Evolutionary conservation across 2,329 filamentous ascomycete genomes (phyloP), one percentile per base, ranked within the genome.

Genomic region (Aspergillus transmontanensis): DNA sequence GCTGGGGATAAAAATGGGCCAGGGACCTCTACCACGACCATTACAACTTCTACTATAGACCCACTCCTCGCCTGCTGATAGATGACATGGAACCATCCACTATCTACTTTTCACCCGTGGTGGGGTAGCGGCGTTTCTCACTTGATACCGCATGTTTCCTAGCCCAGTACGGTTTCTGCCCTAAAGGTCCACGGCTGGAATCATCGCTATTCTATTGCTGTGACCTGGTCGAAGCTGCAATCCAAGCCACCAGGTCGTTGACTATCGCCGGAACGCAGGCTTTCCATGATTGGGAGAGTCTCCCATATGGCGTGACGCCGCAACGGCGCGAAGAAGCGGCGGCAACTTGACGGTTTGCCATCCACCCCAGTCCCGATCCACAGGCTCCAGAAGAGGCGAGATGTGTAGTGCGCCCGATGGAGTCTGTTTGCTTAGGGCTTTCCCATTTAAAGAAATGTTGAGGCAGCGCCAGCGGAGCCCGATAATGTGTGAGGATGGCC

Each of bases 41-140:
- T 16, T 16, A 55, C 51, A 4, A 26, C 32, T 16, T 23, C 32
- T 23, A 11, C 51, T 36, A 55, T 39, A 34, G 51, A 55, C n/a
- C 51, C 51, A 55, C 51, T 55, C n/a, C 32, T 45, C 28, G 51
- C 59, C 36, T 34, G 39, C 39, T 41, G 16, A 51, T 23, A 46
- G 28, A 54, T 48, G 59, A 50, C 43, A 57, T 61, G 59, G 56
- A 56, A 58, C 54, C 51, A 61, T 58, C 59, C 45, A 57, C 41
- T 50, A 61, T 41, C 45, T 55, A 28, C 30, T 34, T 36, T 51
- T 51, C 45, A 57, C 45, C 59, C 59, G 59, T 46, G 55, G 59
- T 61, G 55, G 59, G 59, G 59, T 50, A 21, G 34, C 45, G 23
- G 34, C 34, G 46, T 36, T 45, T n/a, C 34, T 51, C 32, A 23